These are phyloP conservation scores for Penicillium aurantiogriseum DNA, from an alignment of 2,329 filamentous ascomycete genomes.

Conservation along the genomic window DNA sequence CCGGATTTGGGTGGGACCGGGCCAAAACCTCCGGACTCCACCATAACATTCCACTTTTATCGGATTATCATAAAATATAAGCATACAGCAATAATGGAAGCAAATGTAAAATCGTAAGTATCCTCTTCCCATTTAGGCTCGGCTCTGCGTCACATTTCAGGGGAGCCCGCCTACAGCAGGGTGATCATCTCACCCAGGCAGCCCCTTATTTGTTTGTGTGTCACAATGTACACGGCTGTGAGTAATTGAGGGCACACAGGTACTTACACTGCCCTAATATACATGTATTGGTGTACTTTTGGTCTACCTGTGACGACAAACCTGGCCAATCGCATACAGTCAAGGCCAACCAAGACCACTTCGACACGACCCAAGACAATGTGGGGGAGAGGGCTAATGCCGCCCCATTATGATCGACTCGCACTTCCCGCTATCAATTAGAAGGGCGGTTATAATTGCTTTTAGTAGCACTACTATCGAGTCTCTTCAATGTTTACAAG, in stretches of 20 bases:
- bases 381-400: conserved; percentile 1
- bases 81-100: background rate
- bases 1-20: conserved; percentile 11
- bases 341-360: conserved; percentile 1
- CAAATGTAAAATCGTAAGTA: background rate
- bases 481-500: background rate
- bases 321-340: background rate
- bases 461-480: background rate
- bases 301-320: background rate
- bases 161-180: conserved; percentile 3
- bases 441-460: background rate
- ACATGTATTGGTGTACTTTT: background rate
- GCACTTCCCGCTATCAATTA: background rate
- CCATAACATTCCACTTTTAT: conserved; percentile 2
- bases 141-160: background rate
- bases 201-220: conserved; percentile 5
- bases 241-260: background rate
- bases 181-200: background rate
- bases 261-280: background rate
- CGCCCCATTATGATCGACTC: background rate
- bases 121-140: background rate
- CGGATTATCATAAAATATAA: background rate
- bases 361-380: background rate
- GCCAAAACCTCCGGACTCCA: conserved; percentile 7
- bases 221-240: conserved; percentile 10